Evolutionary conservation across 2,329 filamentous ascomycete genomes (phyloP), one percentile per base, ranked within the genome.

Genomic region (Lecanoromycetidae sp.): DNA sequence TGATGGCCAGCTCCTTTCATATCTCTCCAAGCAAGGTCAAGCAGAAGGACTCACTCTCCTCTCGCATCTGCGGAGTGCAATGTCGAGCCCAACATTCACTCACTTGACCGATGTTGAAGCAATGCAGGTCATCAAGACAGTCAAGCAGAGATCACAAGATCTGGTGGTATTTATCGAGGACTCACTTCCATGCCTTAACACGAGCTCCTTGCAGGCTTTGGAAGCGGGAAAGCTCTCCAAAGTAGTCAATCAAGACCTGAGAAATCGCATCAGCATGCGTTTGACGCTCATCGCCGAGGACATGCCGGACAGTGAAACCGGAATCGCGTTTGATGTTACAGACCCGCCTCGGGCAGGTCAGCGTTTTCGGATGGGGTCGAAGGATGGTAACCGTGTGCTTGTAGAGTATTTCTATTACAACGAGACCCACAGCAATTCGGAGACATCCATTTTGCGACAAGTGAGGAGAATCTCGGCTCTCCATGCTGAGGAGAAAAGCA

Each of bases 381-480:
- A 43, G 17, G 32, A 39, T 46, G 35, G 22, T 3, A 32, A 13
- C 15, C 44, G 20, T 25, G 44, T 46, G 23, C 33, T 46, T 43
- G 36, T 46, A 26, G 44, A 46, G 26, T 46, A 43, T 30, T 43
- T 25, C 23, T 41, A 46, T 23, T 46, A 46, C 26, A 34, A 46
- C 9, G 19, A 41, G 3, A 32, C 5, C 20, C 5, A 29, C 5
- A 7, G 27, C 23, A 29, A 43, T 4, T 29, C 23, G 23, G 23
- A 9, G 7, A 15, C 20, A n/a, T 32, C 6, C 4, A 43, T 36
- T 30, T 29, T 17, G 15, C 23, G 25, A 29, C 39, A 35, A 32
- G 39, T 43, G n/a, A 32, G 23, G 20, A 43, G 27, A 32, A 43
- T 43, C 12, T 29, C 39, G 15, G 39, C 23, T 30, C 39, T 43